Conservation (phyloP, 352 stramenopile species). For the Globisporangium yorkense region DNA sequence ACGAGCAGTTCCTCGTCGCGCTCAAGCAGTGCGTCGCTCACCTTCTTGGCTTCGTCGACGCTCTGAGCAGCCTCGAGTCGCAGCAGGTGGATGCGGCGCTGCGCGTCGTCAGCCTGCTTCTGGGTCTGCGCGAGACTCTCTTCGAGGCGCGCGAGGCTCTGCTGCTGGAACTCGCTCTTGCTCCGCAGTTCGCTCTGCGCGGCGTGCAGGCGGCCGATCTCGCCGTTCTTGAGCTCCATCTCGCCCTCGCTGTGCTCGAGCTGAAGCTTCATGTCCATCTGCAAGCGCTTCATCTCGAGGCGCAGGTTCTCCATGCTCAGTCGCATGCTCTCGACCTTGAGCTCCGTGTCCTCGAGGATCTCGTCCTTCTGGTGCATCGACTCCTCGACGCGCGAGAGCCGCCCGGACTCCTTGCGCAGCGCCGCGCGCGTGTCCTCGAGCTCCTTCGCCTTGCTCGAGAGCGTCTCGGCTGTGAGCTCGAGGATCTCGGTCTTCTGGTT, state of each 20-base stretch:
- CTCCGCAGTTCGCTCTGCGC: conserved; percentile 45
- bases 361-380: conserved; percentile 55
- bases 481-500: conserved; percentile 65
- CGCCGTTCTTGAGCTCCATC: conserved; percentile 68
- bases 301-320: conserved; percentile 50
- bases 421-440: conserved; percentile 48
- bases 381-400: conserved; percentile 49
- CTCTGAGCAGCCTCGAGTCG: conserved; percentile 39
- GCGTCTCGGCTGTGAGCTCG: conserved; percentile 48
- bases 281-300: conserved; percentile 63
- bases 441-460: conserved; percentile 56
- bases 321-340: conserved; percentile 61
- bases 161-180: conserved; percentile 48
- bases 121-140: conserved; percentile 22
- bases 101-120: conserved; percentile 40
- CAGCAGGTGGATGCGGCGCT: conserved; percentile 45
- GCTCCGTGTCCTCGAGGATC: conserved; percentile 51
- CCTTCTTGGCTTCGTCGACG: conserved; percentile 25
- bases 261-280: conserved; percentile 74
- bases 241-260: conserved; percentile 55
- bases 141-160: conserved; percentile 45
- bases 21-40: conserved; percentile 24
- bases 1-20: conserved; percentile 34
- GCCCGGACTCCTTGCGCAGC: conserved; percentile 46
- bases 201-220: conserved; percentile 50